These are phyloP conservation scores for Lachancea sp. DNA, from an alignment of 805 yeast genomes.

Conservation along the genomic window DNA sequence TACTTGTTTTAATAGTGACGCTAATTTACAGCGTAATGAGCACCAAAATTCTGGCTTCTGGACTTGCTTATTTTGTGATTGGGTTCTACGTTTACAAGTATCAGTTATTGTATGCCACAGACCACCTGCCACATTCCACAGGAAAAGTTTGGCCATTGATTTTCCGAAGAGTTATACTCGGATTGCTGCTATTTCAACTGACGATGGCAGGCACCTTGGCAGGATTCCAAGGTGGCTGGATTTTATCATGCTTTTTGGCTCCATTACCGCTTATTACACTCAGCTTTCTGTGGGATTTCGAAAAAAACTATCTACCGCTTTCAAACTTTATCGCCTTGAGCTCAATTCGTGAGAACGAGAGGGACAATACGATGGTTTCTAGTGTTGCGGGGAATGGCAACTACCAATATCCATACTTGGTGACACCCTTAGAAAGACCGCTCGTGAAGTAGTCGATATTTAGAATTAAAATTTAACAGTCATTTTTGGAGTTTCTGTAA, in stretches of 20 bases:
- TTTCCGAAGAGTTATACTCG: slow-evolving; percentile 73
- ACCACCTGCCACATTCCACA: slow-evolving; percentile 94
- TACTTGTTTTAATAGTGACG: slow-evolving; percentile 76
- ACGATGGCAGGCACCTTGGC: slow-evolving; percentile 91
- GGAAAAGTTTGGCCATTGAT: slow-evolving; percentile 95
- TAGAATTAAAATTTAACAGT: background rate
- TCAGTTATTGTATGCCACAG: slow-evolving; percentile 82
- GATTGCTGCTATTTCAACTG: slow-evolving; percentile 75
- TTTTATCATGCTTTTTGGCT: slow-evolving; percentile 59
- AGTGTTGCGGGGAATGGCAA: slow-evolving; percentile 35
- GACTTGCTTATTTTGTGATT: slow-evolving; percentile 71
- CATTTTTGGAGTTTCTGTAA: background rate
- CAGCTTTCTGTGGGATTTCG: slow-evolving; percentile 69
- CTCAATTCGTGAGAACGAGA: slow-evolving; percentile 53
- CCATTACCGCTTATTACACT: slow-evolving; percentile 73
- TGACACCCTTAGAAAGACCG: slow-evolving; percentile 75
- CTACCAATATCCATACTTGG: slow-evolving; percentile 71
- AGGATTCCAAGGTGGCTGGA: slow-evolving; percentile 68
- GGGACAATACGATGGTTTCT: slow-evolving; percentile 21
- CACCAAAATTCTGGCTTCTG: slow-evolving; percentile 78
- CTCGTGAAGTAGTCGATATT: slow-evolving; percentile 39
- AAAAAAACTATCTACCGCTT: slow-evolving; percentile 72
- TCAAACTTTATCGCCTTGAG: slow-evolving; percentile 81
- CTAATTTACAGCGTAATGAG: slow-evolving; percentile 85
- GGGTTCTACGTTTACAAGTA: slow-evolving; percentile 90